Evolutionary conservation across 805 yeast species (phyloP), one percentile per base, ranked within the genome.

Genomic region (Pichia nakasei): DNA sequence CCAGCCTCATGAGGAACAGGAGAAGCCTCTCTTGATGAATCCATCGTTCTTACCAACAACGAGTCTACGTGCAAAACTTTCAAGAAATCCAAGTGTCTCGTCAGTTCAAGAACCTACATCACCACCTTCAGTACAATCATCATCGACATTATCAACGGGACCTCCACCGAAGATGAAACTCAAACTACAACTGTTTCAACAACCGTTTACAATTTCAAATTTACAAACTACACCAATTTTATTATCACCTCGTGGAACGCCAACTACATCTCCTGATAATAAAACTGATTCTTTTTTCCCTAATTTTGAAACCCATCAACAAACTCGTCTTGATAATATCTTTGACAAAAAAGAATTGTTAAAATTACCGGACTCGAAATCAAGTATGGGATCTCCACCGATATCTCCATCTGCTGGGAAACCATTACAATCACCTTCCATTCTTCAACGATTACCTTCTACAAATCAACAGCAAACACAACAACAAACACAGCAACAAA

Each of bases 231-330:
- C 58, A 0, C 61, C 62, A 3, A 59, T 60, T 15, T 40, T 60
- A 13, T 39, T 60, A 15, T 60, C 64, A 15, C 65, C 65, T 7
- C 56, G 54, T 27, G 62, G 62, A 2, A 58, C 65, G 0, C 65
- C 65, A 3, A 26, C 44, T 11, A 46, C 60, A 1, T 58, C 64
- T 4, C 63, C 65, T 9, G 35, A 37, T n/a, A 29, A 26, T n/a
- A 32, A 22, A 13, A 17, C 22, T 6, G 43, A 38, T 35, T 24
- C 36, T 15, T 21, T 20, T n/a, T 35, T 39, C 12, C 35, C 49
- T 2, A 35, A 34, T 21, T 34, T 41, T 41, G 48, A 45, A 24
- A 21, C 24, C 12, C 15, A 19, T 8, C 32, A 40, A 11, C 37
- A 41, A 17, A 36, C 55, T 2, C 50, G 42, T 22, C 34, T 52